Evolutionary conservation across 306 rosid genomes (phyloP).

Genomic region (Cicer chorassanicum): DNA sequence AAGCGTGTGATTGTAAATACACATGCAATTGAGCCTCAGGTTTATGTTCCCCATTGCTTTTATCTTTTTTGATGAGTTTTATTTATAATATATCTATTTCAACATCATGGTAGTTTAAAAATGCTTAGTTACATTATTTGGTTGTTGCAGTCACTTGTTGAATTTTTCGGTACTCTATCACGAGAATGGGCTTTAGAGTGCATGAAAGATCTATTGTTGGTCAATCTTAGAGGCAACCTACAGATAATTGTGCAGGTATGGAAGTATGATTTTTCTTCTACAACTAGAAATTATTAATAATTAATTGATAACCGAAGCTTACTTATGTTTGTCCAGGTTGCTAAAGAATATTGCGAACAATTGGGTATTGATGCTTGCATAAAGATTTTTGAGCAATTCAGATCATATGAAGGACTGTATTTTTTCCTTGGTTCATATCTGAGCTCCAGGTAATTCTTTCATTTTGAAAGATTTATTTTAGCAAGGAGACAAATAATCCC

Average conservation of each 20-base stretch:
- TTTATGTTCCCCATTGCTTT: conserved; percentile 47
- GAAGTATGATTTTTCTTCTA: conserved; percentile 6
- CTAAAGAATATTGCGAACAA: conserved; percentile 98
- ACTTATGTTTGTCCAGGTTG: conserved; percentile 64
- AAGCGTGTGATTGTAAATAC: conserved; percentile 97
- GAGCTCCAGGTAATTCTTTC: conserved; percentile 82
- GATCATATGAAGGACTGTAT: conserved; percentile 95
- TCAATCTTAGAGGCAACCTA: conserved; percentile 96
- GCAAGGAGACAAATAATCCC: conserved; percentile 13
- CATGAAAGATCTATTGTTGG: conserved; percentile 97
- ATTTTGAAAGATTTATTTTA: conserved; percentile 24
- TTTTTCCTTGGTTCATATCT: conserved; percentile 95
- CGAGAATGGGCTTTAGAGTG: conserved; percentile 98
- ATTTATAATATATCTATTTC: conserved; percentile 30
- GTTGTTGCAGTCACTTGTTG: conserved; percentile 85
- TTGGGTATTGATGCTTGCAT: conserved; percentile 92
- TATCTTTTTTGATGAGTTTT: background rate
- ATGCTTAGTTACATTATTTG: conserved; percentile 38
- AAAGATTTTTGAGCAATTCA: conserved; percentile 95
- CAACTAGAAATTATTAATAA: conserved; percentile 14
- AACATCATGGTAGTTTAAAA: conserved; percentile 9
- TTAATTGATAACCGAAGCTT: conserved; percentile 42
- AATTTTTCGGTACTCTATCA: conserved; percentile 93
- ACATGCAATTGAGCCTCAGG: conserved; percentile 99
- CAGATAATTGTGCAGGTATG: conserved; percentile 96